Evolutionary conservation across 768 basidiomycete genomes (phyloP).

Genomic region (Termitomyces heimii): DNA sequence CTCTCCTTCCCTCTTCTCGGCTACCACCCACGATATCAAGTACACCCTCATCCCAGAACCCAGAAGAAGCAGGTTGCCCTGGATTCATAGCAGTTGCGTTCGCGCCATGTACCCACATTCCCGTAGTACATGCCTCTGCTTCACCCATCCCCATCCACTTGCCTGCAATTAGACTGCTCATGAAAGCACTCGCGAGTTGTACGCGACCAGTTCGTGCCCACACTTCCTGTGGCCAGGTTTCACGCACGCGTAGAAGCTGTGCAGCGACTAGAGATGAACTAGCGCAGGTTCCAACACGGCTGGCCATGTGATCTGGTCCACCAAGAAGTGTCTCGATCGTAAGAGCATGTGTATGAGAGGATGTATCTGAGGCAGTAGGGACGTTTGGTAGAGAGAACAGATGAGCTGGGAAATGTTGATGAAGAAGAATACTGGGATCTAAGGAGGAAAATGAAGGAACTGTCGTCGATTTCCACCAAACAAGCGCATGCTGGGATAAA

Average conservation of each 20-base stretch:
- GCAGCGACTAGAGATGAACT: conserved; percentile 67
- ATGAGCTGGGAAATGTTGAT: conserved; percentile 61
- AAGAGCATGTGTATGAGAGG: conserved; percentile 72
- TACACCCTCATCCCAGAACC: conserved; percentile 75
- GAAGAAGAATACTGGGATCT: conserved; percentile 64
- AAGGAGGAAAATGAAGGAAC: conserved; percentile 67
- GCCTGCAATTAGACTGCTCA: conserved; percentile 66
- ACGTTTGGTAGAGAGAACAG: conserved; percentile 70
- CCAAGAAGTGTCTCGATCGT: conserved; percentile 72
- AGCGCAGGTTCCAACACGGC: conserved; percentile 69
- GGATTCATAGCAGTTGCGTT: conserved; percentile 18
- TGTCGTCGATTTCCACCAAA: conserved; percentile 84
- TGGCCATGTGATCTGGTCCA: conserved; percentile 72
- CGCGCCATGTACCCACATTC: conserved; percentile 68
- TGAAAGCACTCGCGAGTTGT: conserved; percentile 71
- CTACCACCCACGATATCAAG: conserved; percentile 76
- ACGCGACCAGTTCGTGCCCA: conserved; percentile 75
- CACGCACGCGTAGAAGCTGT: conserved; percentile 73
- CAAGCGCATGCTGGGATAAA: conserved; percentile 54
- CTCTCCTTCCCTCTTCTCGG: conserved; percentile 64
- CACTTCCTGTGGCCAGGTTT: conserved; percentile 69
- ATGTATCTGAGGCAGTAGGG: conserved; percentile 74
- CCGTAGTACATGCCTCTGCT: conserved; percentile 72
- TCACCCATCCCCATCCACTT: conserved; percentile 70
- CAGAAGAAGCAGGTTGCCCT: conserved; percentile 22